Percentiles rank a stretch among this genome's conserved stretches.
Evolutionary conservation across 169 alveolate species (phyloP).

Genomic region (Plasmodium gallinaceum): DNA sequence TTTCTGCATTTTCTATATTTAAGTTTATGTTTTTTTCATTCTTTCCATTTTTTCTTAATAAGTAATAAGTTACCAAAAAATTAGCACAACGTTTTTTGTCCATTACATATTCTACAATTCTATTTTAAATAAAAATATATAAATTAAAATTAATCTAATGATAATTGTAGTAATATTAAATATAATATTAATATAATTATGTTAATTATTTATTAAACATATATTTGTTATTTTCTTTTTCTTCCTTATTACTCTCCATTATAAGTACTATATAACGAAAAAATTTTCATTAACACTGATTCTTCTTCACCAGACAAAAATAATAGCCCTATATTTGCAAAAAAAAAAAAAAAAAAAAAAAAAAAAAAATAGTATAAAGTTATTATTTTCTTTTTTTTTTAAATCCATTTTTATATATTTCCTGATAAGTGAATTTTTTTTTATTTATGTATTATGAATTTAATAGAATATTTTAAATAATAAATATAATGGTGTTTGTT

Average conservation of each 20-base stretch:
- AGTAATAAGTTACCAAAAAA: slow-evolving; percentile 50
- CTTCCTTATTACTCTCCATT: slow-evolving; percentile 49
- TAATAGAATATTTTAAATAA: too few species aligned
- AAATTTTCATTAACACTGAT: slow-evolving; percentile 42
- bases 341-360: slow-evolving; percentile 10
- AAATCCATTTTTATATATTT: too few species aligned
- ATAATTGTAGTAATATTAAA: not conserved
- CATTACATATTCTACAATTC: slow-evolving; percentile 68
- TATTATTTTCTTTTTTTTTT: too few species aligned
- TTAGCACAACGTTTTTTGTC: slow-evolving; percentile 55
- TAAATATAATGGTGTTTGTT: too few species aligned
- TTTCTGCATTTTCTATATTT: slow-evolving; percentile 32
- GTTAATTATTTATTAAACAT: not conserved
- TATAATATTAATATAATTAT: not conserved
- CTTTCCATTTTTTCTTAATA: slow-evolving; percentile 43
- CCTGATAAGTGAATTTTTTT: too few species aligned
- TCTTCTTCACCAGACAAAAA: slow-evolving; percentile 68
- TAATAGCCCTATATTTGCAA: slow-evolving; percentile 24
- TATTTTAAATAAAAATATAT: slow-evolving; percentile 6
- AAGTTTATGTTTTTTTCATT: slow-evolving; percentile 19
- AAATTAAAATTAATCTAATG: not conserved
- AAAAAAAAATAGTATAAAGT: too few species aligned
- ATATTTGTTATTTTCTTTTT: slow-evolving; percentile 7
- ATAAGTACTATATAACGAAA: slow-evolving; percentile 51
- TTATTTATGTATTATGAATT: not conserved